Conservation (phyloP, 2,329 filamentous ascomycete genomes). For the Arachnopeziza araneosa region DNA sequence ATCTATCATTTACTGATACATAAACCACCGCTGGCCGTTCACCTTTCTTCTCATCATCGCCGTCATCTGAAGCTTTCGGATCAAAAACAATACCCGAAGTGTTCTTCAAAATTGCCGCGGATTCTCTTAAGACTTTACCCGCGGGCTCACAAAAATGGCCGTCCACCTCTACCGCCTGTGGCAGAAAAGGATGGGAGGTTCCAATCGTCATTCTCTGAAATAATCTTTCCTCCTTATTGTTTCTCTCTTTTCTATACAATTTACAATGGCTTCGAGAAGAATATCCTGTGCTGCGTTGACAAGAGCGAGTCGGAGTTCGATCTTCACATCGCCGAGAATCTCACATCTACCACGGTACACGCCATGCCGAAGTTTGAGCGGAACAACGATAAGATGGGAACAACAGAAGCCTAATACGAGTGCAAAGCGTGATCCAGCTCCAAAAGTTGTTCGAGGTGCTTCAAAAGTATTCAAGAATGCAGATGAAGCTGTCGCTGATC, state of each 20-base stretch:
- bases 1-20: not conserved
- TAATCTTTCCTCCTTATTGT: not conserved
- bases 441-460: slow-evolving; percentile 18
- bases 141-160: slow-evolving; percentile 7
- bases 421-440: slow-evolving; percentile 19
- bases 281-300: slow-evolving; percentile 16
- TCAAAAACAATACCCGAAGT: not conserved
- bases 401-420: slow-evolving; percentile 20
- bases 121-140: not conserved
- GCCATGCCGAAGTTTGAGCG: slow-evolving; percentile 12
- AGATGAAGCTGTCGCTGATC: slow-evolving; percentile 24
- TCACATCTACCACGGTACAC: slow-evolving; percentile 5
- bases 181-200: not conserved
- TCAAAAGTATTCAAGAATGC: slow-evolving; percentile 26
- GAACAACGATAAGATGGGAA: slow-evolving; percentile 11
- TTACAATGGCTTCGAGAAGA: slow-evolving; percentile 18
- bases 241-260: not conserved
- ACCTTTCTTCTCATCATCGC: not conserved
- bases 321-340: slow-evolving; percentile 5
- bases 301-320: slow-evolving; percentile 8
- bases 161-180: slow-evolving; percentile 2
- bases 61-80: not conserved
- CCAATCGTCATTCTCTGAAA: slow-evolving; percentile 4
- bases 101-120: not conserved
- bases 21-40: not conserved